A percentile compares a stretch with the other conserved stretches of the same genome.
Evolutionary conservation across 495 filamentous ascomycete genomes (phyloP).

Genomic region (Tuber calosporum): DNA sequence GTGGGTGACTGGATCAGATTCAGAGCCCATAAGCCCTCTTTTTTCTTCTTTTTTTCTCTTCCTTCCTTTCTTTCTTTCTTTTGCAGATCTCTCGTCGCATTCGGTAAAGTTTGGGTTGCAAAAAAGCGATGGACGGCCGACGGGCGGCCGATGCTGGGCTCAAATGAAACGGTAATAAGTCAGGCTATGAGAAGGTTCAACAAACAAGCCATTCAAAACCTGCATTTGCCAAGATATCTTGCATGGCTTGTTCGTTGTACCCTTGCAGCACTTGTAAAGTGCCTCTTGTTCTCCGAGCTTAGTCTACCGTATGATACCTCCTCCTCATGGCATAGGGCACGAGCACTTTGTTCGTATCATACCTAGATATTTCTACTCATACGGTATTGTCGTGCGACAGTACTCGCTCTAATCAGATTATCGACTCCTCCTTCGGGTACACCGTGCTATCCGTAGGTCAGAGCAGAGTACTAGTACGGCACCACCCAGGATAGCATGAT

Average conservation of each 20-base stretch:
- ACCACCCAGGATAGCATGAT: too few species aligned
- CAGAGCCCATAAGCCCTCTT: background rate
- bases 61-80: background rate
- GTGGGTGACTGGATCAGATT: slow-evolving; percentile 2
- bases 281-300: background rate
- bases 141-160: background rate
- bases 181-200: background rate
- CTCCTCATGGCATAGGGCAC: too few species aligned
- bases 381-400: background rate
- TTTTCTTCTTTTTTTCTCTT: background rate
- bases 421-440: background rate
- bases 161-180: background rate
- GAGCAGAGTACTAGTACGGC: too few species aligned
- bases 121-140: background rate
- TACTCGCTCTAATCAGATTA: background rate
- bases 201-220: background rate
- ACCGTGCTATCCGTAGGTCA: background rate
- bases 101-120: background rate
- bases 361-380: background rate
- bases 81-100: background rate
- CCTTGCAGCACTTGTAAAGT: background rate
- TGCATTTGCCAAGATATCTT: background rate
- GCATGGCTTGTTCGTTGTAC: background rate
- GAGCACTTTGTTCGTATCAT: background rate
- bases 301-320: background rate